Conservation (phyloP, 2,329 filamentous ascomycete genomes). For the Colletotrichum sp. region DNA sequence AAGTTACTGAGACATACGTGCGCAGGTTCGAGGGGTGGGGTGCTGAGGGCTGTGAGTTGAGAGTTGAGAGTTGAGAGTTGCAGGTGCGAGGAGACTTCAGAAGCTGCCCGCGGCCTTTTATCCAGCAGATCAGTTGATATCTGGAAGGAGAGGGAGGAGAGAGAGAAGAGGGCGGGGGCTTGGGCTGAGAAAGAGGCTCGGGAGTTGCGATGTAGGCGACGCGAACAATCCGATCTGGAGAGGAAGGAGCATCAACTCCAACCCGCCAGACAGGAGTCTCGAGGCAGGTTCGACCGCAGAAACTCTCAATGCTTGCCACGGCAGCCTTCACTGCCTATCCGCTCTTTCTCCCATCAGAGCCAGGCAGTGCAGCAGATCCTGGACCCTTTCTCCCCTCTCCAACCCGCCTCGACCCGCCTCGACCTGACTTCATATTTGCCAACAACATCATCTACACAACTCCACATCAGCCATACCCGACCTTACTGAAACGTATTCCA, state of each 20-base stretch:
- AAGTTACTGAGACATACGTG: not conserved
- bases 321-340: not conserved
- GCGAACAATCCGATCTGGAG: not conserved
- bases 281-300: not conserved
- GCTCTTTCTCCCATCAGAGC: not conserved
- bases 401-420: not conserved
- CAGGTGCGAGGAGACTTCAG: not conserved
- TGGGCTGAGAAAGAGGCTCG: not conserved
- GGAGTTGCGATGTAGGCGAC: not conserved
- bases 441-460: not conserved
- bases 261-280: not conserved
- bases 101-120: not conserved
- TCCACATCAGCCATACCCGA: not conserved
- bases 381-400: not conserved
- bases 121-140: not conserved
- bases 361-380: not conserved
- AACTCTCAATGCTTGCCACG: not conserved
- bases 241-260: not conserved
- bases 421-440: not conserved
- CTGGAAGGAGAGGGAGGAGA: not conserved
- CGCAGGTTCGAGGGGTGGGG: not conserved
- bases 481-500: not conserved
- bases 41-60: not conserved
- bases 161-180: not conserved
- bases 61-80: not conserved